Evolutionary conservation across 352 stramenopile genomes (phyloP).

Genomic region (Phytophthora cryptogea): DNA sequence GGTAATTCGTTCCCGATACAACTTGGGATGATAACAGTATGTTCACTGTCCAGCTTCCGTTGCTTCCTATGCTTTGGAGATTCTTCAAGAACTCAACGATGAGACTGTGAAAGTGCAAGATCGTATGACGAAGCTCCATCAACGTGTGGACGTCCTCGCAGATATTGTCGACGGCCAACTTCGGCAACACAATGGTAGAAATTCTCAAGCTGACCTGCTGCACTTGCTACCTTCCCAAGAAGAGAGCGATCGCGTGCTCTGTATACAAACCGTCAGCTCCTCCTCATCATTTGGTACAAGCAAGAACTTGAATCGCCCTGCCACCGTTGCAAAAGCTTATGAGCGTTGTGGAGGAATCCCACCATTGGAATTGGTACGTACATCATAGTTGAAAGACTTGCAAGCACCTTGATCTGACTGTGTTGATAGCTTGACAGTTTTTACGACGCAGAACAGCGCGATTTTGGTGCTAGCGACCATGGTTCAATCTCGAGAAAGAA

Average conservation of each 20-base stretch:
- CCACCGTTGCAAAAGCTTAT: constrained; percentile 32
- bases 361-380: constrained; percentile 46
- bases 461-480: background rate
- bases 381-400: background rate
- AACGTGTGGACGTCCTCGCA: constrained; percentile 38
- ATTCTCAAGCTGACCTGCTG: constrained; percentile 2
- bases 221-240: constrained; percentile 25
- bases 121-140: constrained; percentile 35
- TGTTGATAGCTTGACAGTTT: constrained; percentile 45
- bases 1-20: no score
- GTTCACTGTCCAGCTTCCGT: constrained; percentile 39
- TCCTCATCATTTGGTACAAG: constrained; percentile 18
- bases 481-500: constrained; percentile 46
- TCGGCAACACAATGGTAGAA: background rate
- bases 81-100: constrained; percentile 54
- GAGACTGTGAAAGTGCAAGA: constrained; percentile 35
- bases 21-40: no score
- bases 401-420: background rate
- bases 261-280: constrained; percentile 31
- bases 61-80: constrained; percentile 51
- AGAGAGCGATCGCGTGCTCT: constrained; percentile 29
- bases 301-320: constrained; percentile 12
- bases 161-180: constrained; percentile 31
- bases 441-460: constrained; percentile 14
- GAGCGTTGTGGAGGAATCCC: constrained; percentile 45